Conservation (phyloP, 345 rosid genomes). For the Hibiscus syriacus region DNA sequence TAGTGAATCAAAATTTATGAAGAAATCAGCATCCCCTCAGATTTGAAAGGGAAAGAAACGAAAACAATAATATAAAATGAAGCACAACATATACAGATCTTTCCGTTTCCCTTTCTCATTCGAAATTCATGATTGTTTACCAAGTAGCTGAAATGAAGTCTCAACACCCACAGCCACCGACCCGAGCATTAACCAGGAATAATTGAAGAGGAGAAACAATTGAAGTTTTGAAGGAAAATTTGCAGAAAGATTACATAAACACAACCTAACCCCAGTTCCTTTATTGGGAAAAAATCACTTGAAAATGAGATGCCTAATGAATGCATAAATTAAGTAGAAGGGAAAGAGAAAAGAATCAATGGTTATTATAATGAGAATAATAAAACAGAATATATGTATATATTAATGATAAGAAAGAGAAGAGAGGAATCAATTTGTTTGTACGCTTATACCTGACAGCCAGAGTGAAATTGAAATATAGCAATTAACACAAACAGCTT, state of each 20-base stretch:
- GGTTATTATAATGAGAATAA: background rate
- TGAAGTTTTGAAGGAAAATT: slow-evolving; percentile 3
- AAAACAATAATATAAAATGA: background rate
- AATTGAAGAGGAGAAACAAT: background rate
- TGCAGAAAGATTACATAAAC: background rate
- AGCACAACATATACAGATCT: slow-evolving; percentile 1
- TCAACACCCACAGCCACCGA: background rate
- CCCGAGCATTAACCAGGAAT: background rate
- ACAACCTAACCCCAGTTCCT: background rate
- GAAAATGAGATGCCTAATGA: background rate
- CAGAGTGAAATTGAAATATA: background rate
- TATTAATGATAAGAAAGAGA: background rate
- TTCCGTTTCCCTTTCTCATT: background rate
- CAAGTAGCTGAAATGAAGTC: background rate
- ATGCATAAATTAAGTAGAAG: background rate
- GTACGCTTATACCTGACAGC: slow-evolving; percentile 15
- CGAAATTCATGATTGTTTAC: background rate
- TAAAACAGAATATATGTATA: background rate
- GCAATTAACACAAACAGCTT: background rate
- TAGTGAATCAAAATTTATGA: background rate
- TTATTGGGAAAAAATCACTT: slow-evolving; percentile 2
- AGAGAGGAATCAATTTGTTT: slow-evolving; percentile 21
- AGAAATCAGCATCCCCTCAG: background rate
- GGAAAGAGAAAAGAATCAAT: background rate
- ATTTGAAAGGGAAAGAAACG: background rate